Percentiles rank a stretch among this genome's conserved stretches.
Conservation (phyloP, 1,284 basidiomycete genomes). For the Violaceomyces palustris region DNA sequence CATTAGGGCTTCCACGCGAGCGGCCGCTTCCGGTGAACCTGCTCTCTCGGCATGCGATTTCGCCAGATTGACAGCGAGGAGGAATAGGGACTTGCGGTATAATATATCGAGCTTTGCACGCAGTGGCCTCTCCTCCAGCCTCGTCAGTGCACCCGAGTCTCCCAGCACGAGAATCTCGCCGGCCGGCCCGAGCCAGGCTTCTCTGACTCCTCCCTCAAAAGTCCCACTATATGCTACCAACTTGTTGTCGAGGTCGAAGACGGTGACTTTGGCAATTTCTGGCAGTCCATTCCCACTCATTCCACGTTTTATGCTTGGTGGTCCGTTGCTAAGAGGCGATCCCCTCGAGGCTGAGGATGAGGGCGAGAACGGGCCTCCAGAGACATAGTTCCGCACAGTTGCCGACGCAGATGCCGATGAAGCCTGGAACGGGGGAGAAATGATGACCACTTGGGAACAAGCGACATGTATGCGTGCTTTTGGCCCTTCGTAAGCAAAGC, state of each 20-base stretch:
- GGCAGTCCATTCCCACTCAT: conserved; percentile 2
- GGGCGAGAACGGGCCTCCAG: conserved; percentile 4
- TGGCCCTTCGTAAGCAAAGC: conserved; percentile 62
- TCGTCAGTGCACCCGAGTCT: conserved; percentile 21
- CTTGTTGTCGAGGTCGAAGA: conserved; percentile 91
- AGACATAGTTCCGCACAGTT: conserved; percentile 68
- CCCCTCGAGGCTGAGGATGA: conserved; percentile 1
- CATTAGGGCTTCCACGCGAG: conserved; percentile 35
- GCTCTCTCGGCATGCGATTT: conserved; percentile 31
- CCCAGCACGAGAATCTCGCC: conserved; percentile 39
- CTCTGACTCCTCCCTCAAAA: conserved; percentile 35
- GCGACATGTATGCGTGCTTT: conserved; percentile 37
- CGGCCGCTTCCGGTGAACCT: conserved; percentile 10
- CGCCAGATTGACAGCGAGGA: conserved; percentile 44
- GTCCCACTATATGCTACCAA: conserved; percentile 66
- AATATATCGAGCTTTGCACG: conserved; percentile 43
- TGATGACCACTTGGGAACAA: conserved; percentile 60
- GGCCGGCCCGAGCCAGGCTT: conserved; percentile 12
- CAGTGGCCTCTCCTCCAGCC: conserved; percentile 42
- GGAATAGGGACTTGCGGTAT: conserved; percentile 41
- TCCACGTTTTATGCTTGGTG: conserved; percentile 5
- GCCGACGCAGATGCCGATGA: conserved; percentile 65
- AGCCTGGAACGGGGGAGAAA: conserved; percentile 76
- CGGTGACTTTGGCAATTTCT: conserved; percentile 66
- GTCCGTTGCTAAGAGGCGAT: conserved; percentile 7